These are phyloP conservation scores for Epithele typhae DNA, from an alignment of 768 basidiomycete species.

Conservation along the genomic window DNA sequence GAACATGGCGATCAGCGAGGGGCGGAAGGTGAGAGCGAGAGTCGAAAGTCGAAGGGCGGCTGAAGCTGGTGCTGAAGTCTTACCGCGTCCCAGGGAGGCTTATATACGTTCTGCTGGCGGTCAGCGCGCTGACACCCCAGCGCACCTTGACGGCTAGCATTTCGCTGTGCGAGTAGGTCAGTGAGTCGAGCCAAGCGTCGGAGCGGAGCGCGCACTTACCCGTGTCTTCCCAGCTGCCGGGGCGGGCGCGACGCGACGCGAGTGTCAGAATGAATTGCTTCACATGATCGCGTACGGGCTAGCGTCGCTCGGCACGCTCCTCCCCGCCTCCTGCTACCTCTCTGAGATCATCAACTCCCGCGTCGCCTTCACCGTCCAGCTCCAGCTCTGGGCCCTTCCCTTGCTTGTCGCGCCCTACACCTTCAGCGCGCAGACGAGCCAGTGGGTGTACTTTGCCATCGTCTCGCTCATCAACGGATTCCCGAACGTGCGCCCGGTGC, in stretches of 20 bases:
- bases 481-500: constrained; percentile 29
- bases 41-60: neutral
- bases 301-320: constrained; percentile 42
- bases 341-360: constrained; percentile 56
- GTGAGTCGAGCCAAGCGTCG: too few species aligned
- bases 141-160: too few species aligned
- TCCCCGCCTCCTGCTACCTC: constrained; percentile 39
- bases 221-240: too few species aligned
- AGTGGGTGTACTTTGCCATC: constrained; percentile 55
- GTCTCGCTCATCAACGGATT: constrained; percentile 52
- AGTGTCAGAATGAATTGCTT: too few species aligned
- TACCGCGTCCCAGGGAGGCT: neutral
- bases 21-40: neutral
- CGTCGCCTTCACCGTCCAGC: constrained; percentile 43
- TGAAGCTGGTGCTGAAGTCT: constrained; percentile 1
- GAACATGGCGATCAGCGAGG: constrained; percentile 9
- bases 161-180: too few species aligned
- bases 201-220: too few species aligned
- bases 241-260: too few species aligned
- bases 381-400: constrained; percentile 60
- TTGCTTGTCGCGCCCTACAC: constrained; percentile 54
- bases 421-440: constrained; percentile 43
- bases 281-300: too few species aligned
- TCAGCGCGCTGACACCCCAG: too few species aligned
- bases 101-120: too few species aligned